Evolutionary conservation across 1,284 basidiomycete genomes (phyloP), one percentile per base, ranked within the genome.

Genomic region (Volvariella volvacea): DNA sequence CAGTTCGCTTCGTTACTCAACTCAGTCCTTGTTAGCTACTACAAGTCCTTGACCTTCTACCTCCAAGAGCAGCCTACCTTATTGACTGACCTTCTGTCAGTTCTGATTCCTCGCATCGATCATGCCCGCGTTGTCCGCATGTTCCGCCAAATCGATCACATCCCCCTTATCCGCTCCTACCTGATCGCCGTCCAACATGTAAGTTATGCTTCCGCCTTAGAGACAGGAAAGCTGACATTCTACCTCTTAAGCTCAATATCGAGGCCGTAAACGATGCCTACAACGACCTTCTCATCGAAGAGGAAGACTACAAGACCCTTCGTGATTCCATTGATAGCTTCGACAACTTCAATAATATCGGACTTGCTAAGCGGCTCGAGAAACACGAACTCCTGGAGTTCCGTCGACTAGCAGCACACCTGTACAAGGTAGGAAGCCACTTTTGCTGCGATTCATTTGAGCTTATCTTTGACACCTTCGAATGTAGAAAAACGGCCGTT

Each of bases 231-330:
- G 31, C 10, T 46, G 15, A 20, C 14, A 4, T 22, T 20, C 22
- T 9, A 17, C 28, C 8, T 15, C 7, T 45, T 14, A 53, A 93
- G 83, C 77, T 95, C 58, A 98, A 99, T 65, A 79, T 99, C 41
- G 88, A 94, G 57, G 91, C 93, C 15, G 92, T 99, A 59, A 99
- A 99, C 61, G 92, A 96, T 53, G 94, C 94, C 3, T 97, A 95
- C 71, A 96, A 98, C 60, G 90, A 93, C 56, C 71, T 99, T 25
- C 73, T 99, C 45, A 98, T 99, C 51, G 96, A 99, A 65, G 96
- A 99, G 66, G 96, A 99, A 66, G 95, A 99, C 64, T 93, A 92
- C 71, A 92, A 95, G 65, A 97, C 94, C 1, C 77, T 99, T 7
- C 84, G 96, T 10, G 92, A 92, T 60, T 93, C 90, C 17, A 92